Conservation (phyloP, 768 basidiomycete genomes). For the Russula lepida region DNA sequence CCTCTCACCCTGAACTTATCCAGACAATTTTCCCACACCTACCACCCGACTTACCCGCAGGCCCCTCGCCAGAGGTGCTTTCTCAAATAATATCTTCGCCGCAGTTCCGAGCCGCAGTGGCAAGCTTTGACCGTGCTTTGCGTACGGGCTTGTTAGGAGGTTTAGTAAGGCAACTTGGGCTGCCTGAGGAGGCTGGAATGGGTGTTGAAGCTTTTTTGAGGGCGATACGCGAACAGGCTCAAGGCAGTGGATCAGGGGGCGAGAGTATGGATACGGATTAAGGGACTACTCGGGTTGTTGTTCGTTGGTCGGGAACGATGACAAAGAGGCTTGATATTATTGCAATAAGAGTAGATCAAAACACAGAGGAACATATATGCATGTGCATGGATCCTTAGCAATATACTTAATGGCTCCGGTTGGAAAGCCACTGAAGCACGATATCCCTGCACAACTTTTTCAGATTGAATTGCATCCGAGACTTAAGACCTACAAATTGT, state of each 20-base stretch:
- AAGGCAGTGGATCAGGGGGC: conserved; percentile 35
- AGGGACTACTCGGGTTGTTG: conserved; percentile 8
- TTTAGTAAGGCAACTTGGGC: conserved; percentile 67
- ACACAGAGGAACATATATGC: neutral
- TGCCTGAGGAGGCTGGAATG: conserved; percentile 78
- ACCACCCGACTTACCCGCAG: conserved; percentile 64
- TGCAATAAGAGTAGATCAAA: conserved; percentile 1
- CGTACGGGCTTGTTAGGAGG: conserved; percentile 70
- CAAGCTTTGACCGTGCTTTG: conserved; percentile 77
- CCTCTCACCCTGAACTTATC: conserved; percentile 58
- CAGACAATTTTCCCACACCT: conserved; percentile 71
- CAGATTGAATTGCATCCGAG: conserved; percentile 4
- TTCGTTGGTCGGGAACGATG: neutral
- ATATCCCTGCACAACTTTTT: conserved; percentile 50
- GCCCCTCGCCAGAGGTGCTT: conserved; percentile 60
- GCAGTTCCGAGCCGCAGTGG: conserved; percentile 73
- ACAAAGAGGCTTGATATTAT: conserved; percentile 1
- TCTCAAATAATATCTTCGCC: conserved; percentile 73
- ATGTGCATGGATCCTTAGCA: neutral
- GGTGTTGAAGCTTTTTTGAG: conserved; percentile 73
- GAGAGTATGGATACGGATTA: conserved; percentile 81
- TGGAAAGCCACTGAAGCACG: conserved; percentile 79
- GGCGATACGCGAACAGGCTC: conserved; percentile 70
- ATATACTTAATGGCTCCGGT: conserved; percentile 52
- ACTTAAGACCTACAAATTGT: conserved; percentile 61